Conservation (phyloP, 768 basidiomycete genomes). For the Tephrocybe sp. region DNA sequence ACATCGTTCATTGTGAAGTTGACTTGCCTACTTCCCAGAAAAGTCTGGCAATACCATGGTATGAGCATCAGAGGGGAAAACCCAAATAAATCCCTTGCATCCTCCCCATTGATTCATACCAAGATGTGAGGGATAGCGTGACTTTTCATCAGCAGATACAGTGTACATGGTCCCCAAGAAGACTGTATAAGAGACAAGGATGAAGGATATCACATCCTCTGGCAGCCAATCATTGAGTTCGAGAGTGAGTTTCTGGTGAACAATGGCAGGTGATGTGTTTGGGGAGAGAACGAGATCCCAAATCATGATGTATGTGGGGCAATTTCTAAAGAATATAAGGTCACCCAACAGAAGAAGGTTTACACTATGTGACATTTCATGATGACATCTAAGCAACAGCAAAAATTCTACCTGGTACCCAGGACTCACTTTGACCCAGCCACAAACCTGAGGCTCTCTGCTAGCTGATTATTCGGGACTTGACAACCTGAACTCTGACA, state of each 20-base stretch:
- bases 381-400: too few species aligned
- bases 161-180: constrained; percentile 56
- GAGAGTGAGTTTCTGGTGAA: constrained; percentile 33
- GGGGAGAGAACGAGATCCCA: constrained; percentile 49
- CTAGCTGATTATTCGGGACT: too few species aligned
- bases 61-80: constrained; percentile 52
- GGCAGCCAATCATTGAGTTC: constrained; percentile 42
- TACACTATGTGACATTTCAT: too few species aligned
- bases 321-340: constrained; percentile 44
- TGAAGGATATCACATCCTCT: constrained; percentile 45
- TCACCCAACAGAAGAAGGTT: background rate
- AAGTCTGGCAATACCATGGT: constrained; percentile 62
- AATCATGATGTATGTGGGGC: constrained; percentile 67
- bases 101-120: constrained; percentile 69
- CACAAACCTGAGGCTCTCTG: too few species aligned
- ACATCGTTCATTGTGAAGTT: too few species aligned
- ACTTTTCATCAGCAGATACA: constrained; percentile 35
- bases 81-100: constrained; percentile 57
- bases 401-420: too few species aligned
- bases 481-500: too few species aligned
- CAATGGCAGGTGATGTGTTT: constrained; percentile 29
- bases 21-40: constrained; percentile 49
- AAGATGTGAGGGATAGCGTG: constrained; percentile 52
- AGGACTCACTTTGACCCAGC: too few species aligned
- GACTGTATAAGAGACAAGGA: constrained; percentile 50